phyloP scores from a whole-genome alignment of 495 filamentous ascomycete species.

The Talaromyces ruber region DNA sequence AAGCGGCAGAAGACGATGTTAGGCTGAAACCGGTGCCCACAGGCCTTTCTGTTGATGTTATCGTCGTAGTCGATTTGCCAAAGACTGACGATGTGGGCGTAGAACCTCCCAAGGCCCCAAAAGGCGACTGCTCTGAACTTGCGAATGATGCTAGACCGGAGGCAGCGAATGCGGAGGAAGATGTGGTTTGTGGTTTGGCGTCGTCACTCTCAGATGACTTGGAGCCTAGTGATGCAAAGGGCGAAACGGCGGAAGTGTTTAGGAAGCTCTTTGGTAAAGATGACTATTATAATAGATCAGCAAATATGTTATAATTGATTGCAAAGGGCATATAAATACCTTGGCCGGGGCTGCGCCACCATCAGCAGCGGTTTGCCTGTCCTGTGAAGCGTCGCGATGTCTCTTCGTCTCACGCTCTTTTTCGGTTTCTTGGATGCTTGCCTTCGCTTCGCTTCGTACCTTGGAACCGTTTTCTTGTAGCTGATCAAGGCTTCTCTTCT shows the following conservation, averaged over 20 bases:
- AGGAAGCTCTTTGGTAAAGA: conserved; percentile 42
- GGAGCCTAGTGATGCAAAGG: conserved; percentile 36
- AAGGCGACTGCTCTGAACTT: conserved; percentile 46
- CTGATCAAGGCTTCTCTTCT: conserved; percentile 46
- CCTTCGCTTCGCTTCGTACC: conserved; percentile 15
- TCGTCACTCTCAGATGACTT: conserved; percentile 9
- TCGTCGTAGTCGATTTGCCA: conserved; percentile 16
- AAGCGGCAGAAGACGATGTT: conserved; percentile 3
- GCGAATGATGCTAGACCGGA: conserved; percentile 45
- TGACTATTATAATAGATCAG: conserved; percentile 19
- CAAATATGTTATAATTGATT: background rate
- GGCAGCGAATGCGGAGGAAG: conserved; percentile 44
- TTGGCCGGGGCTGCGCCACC: conserved; percentile 1
- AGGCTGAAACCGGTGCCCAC: conserved; percentile 10
- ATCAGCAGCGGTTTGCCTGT: conserved; percentile 10
- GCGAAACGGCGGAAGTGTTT: conserved; percentile 41
- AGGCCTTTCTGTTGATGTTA: conserved; percentile 11
- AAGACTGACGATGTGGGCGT: conserved; percentile 27
- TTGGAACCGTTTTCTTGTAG: conserved; percentile 25
- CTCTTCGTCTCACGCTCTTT: conserved; percentile 38
- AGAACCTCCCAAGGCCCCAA: conserved; percentile 39
- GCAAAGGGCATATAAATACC: background rate
- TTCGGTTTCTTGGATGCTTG: conserved; percentile 12
- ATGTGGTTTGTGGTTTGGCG: conserved; percentile 20
- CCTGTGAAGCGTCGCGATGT: conserved; percentile 36